Percentiles rank a stretch among this genome's conserved stretches.
phyloP scores from a whole-genome alignment of 495 filamentous ascomycete species.

The Neurospora sp. region DNA sequence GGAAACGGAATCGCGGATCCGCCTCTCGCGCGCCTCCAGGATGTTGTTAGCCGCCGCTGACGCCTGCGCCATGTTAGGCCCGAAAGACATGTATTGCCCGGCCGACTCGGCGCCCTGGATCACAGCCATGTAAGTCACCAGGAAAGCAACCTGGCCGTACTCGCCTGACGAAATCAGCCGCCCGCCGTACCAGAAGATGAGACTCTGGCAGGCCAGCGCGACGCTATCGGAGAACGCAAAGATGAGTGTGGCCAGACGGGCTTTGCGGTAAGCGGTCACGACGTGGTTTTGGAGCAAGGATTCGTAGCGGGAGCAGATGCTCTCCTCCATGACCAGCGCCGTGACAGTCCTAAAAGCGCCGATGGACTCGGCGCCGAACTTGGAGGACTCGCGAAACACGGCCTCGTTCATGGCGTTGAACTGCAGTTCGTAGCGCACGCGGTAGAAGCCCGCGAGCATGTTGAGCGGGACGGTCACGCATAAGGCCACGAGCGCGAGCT shows the following conservation, averaged over 20 bases:
- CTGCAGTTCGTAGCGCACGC: slow-evolving; percentile 44
- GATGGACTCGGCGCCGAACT: slow-evolving; percentile 53
- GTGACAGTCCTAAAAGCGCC: slow-evolving; percentile 50
- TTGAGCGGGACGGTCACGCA: slow-evolving; percentile 42
- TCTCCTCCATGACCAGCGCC: slow-evolving; percentile 44
- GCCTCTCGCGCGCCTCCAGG: slow-evolving; percentile 29
- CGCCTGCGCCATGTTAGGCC: slow-evolving; percentile 40
- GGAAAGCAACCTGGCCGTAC: slow-evolving; percentile 27
- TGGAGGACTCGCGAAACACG: slow-evolving; percentile 47
- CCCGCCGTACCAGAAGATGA: slow-evolving; percentile 44
- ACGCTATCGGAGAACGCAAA: slow-evolving; percentile 37
- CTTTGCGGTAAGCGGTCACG: slow-evolving; percentile 30
- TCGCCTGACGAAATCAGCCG: slow-evolving; percentile 28
- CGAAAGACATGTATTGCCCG: slow-evolving; percentile 37
- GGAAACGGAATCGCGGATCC: slow-evolving; percentile 13
- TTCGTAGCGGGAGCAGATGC: slow-evolving; percentile 38
- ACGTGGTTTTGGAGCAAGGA: slow-evolving; percentile 30
- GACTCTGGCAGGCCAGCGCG: slow-evolving; percentile 33
- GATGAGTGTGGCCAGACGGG: slow-evolving; percentile 32
- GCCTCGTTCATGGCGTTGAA: slow-evolving; percentile 46
- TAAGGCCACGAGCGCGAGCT: slow-evolving; percentile 40
- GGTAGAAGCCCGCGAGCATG: slow-evolving; percentile 39
- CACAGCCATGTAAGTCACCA: slow-evolving; percentile 39
- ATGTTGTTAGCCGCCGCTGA: slow-evolving; percentile 36
- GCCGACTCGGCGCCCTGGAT: slow-evolving; percentile 38